Base-by-base conservation (phyloP, 2,329 filamentous ascomycete genomes). In the Aspergillus piperis region DNA sequence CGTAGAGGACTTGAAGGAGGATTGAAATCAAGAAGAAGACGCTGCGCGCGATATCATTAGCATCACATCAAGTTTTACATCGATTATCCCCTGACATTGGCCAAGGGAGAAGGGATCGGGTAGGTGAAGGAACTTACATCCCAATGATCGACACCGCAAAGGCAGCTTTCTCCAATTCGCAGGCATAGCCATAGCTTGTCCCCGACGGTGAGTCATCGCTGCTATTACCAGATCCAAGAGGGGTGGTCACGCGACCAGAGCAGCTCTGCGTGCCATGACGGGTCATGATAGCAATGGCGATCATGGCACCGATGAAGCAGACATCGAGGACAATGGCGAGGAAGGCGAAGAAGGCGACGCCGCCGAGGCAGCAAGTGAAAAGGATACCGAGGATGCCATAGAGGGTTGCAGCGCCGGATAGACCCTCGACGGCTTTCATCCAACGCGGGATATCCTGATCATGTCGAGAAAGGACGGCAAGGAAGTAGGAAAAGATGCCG, bases 401-500 rank as follows among this genome's bases (percentile, higher is more conserved):
- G 8, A 96, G 73, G 0, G 88, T 84, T 2, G 87, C 90, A 1
- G 84, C 83, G 54, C 92, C 93, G 0, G 90, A 84, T 61, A 97
- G 88, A 64, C 91, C 91, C 70, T 88, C 88, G 58, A 95, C 90
- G 27, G 90, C 91, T 58, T 88, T 87, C 61, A 89, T 79, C 79
- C 85, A 88, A 66, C 77, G 85, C 17, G 84, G 81, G 66, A 93
- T 92, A 60, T 71, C 59, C 13, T 88, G 75, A 66, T 87, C 70
- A 77, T 91, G 86, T 70, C 88, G 85, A 63, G 84, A 75, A 13
- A 93, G 84, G 8, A 89, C 84, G 8, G 89, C 86, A 53, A 97
- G 86, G 82, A 92, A 96, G 82, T 96, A 96, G 53, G 88, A 88
- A 82, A 89, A 93, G 70, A 95, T 85, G 66, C 85, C 89, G 63